Percentiles rank a stretch among this genome's conserved stretches.
phyloP scores from a whole-genome alignment of 2,329 filamentous ascomycete species.

The Polytolypa hystricis region DNA sequence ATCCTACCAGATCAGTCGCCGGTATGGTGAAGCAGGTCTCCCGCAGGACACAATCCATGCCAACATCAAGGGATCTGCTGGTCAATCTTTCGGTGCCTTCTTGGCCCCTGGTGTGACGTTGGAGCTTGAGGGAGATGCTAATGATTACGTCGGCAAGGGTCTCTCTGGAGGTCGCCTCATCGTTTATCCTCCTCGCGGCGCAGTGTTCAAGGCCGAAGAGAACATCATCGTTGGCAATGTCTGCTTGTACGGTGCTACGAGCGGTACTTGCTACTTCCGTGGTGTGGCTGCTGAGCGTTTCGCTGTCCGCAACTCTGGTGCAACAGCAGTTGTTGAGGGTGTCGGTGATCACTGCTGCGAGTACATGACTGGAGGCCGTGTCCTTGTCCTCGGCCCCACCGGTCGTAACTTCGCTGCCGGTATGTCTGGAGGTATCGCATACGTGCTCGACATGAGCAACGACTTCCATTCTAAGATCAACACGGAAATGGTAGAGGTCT shows the following conservation, averaged over 20 bases:
- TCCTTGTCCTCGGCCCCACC: conserved; percentile 76
- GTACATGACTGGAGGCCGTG: conserved; percentile 96
- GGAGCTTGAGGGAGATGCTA: conserved; percentile 89
- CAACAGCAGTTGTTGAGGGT: conserved; percentile 90
- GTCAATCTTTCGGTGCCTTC: conserved; percentile 93
- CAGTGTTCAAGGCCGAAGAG: conserved; percentile 91
- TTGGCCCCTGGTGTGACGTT: conserved; percentile 86
- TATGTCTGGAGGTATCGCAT: conserved; percentile 97
- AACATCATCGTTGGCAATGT: conserved; percentile 90
- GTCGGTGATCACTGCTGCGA: conserved; percentile 94
- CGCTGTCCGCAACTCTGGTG: conserved; percentile 91
- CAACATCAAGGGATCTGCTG: conserved; percentile 92
- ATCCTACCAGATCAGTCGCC: conserved; percentile 90
- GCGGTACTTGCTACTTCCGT: conserved; percentile 89
- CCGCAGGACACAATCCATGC: conserved; percentile 90
- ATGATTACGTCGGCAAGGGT: conserved; percentile 95
- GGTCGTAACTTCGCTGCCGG: conserved; percentile 95
- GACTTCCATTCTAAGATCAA: conserved; percentile 93
- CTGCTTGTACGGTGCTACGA: conserved; percentile 88
- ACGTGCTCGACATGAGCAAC: conserved; percentile 77
- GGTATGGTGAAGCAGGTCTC: conserved; percentile 78
- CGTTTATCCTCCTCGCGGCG: conserved; percentile 79
- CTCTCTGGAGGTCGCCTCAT: conserved; percentile 87
- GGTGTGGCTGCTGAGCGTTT: conserved; percentile 94
- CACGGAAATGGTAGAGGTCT: conserved; percentile 92